Evolutionary conservation across 2,329 filamentous ascomycete species (phyloP), one percentile per base, ranked within the genome.

Genomic region (Pyrenophora tritici-repentis): DNA sequence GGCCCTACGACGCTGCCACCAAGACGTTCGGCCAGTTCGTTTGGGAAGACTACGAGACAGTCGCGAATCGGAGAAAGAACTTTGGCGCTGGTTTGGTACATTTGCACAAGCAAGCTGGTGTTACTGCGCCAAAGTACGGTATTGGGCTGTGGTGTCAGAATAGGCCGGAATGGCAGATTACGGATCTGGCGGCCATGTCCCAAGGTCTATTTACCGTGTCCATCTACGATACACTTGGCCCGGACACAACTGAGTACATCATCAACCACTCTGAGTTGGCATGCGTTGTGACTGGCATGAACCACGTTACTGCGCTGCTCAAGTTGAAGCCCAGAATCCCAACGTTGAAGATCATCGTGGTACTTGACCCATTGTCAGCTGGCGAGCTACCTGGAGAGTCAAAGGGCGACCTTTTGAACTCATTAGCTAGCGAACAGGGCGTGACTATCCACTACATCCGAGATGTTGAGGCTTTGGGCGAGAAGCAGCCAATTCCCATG

Each of bases 211-310:
- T 83, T 76, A 90, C 88, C 17, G 91, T 99, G 47, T 96, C 93
- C 4, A 87, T 99, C 42, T 99, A 99, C 79, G 94, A 97, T 75
- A 97, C 93, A 10, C 84, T 99, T 4, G 93, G 93, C 8, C 88
- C 93, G 10, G 90, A 96, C 61, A 85, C 92, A 2, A 92, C 90
- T 50, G 91, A 97, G 76, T 97, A 90, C 77, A 97, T 99, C 74
- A 88, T 97, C 78, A 95, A 95, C 75, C 93, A 97, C 73, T 85
- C 91, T 47, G 82, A 86, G 56, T 78, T 97, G 49, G 75, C 81
- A 51, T 90, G 86, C 66, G 85, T 97, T 33, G 86, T 88, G 56
- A 87, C 89, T 51, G 91, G 89, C 22, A 79, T 97, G 38, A 85
- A 86, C 36, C 92, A 96, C 68, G 86, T 97, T 45, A 86, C 91